phyloP scores from a whole-genome alignment of 129 eudicot genomes.

The Dittrichia graveolens region DNA sequence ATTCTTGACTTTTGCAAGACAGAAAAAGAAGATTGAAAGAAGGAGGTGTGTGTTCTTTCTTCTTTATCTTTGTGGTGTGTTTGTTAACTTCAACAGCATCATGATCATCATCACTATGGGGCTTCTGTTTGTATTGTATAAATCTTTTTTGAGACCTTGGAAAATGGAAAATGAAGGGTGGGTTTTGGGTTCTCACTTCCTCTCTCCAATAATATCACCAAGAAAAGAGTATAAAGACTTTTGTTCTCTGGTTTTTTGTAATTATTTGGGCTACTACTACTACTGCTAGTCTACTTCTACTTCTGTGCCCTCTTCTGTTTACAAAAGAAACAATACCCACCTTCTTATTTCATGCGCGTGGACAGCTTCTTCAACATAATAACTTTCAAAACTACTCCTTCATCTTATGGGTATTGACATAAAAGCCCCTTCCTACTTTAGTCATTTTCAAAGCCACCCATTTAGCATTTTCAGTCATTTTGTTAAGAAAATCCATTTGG shows the following conservation, averaged over 20 bases:
- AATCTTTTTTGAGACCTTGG: constrained; percentile 32
- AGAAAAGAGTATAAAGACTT: constrained; percentile 43
- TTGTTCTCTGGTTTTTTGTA: constrained; percentile 48
- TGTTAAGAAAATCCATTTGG: background rate
- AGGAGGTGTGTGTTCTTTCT: background rate
- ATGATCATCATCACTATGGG: background rate
- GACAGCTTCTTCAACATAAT: background rate
- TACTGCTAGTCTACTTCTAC: constrained; percentile 49
- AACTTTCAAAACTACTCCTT: constrained; percentile 12
- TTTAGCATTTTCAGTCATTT: background rate
- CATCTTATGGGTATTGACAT: background rate
- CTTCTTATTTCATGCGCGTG: constrained; percentile 39
- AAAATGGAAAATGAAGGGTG: constrained; percentile 39
- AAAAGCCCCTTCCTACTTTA: background rate
- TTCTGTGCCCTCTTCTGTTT: constrained; percentile 45
- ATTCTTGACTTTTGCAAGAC: constrained; percentile 11
- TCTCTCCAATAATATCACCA: constrained; percentile 41
- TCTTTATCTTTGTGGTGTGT: constrained; percentile 3
- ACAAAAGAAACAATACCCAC: constrained; percentile 37
- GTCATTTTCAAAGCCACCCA: background rate
- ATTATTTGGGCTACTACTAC: constrained; percentile 44
- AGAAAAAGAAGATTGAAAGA: constrained; percentile 19
- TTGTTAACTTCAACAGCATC: background rate
- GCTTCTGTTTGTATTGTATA: background rate
- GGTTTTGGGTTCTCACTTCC: constrained; percentile 23